Conservation (phyloP, 106 monocot species). For the Posidonia australis region DNA sequence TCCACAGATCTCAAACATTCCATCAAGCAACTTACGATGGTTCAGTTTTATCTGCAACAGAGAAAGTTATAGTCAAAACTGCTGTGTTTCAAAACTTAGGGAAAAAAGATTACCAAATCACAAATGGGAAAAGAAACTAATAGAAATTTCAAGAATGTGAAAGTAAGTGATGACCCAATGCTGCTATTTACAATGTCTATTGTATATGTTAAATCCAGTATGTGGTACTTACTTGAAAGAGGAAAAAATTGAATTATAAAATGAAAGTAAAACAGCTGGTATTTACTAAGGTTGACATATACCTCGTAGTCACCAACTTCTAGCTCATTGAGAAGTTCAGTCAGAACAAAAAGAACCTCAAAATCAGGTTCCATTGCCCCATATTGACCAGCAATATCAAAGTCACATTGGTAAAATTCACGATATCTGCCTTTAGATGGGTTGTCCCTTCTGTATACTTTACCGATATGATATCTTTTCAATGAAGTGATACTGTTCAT, state of each 20-base stretch:
- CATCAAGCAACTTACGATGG: conserved; percentile 86
- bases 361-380: conserved; percentile 89
- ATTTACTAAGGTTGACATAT: background rate
- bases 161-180: background rate
- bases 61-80: background rate
- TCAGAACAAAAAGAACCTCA: conserved; percentile 83
- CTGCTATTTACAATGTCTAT: background rate
- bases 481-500: conserved; percentile 78
- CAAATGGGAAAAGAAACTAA: background rate
- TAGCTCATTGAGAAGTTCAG: conserved; percentile 65
- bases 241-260: too few species aligned
- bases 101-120: background rate
- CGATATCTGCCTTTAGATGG: conserved; percentile 94
- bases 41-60: conserved; percentile 81
- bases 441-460: conserved; percentile 96
- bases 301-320: conserved; percentile 93
- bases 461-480: conserved; percentile 93
- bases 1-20: conserved; percentile 96
- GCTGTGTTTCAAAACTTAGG: too few species aligned
- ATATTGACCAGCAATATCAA: conserved; percentile 93
- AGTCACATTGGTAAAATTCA: conserved; percentile 98
- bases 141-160: too few species aligned
- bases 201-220: too few species aligned
- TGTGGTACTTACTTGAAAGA: too few species aligned
- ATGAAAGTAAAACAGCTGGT: background rate